Percentiles rank a stretch among this genome's conserved stretches.
phyloP scores from a whole-genome alignment of 768 basidiomycete genomes.

The Favolaschia claudopus region DNA sequence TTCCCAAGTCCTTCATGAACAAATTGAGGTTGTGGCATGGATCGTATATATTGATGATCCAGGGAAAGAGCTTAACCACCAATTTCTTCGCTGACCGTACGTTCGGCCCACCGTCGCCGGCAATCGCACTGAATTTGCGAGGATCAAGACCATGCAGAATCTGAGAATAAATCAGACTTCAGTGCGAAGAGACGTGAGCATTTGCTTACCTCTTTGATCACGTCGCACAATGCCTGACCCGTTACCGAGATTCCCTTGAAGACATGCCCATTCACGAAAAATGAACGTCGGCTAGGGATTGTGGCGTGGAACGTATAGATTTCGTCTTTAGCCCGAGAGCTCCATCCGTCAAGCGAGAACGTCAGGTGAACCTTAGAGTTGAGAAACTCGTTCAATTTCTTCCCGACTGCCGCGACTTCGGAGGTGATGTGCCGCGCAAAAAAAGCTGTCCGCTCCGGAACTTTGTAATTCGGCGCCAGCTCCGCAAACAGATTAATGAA shows the following conservation, averaged over 20 bases:
- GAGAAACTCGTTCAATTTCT: too few relatives aligned
- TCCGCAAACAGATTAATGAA: too few relatives aligned
- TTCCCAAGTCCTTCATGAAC: constrained; percentile 36
- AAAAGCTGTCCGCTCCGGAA: too few relatives aligned
- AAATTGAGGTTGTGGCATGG: constrained; percentile 40
- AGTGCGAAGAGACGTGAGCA: not conserved
- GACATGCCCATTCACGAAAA: constrained; percentile 32
- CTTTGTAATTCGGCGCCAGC: too few relatives aligned
- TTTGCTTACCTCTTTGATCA: constrained; percentile 11
- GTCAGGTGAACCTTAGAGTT: too few relatives aligned
- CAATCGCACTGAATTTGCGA: constrained; percentile 28
- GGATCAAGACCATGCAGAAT: constrained; percentile 18
- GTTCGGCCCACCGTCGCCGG: constrained; percentile 37
- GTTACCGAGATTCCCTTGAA: constrained; percentile 34
- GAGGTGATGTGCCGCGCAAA: too few relatives aligned
- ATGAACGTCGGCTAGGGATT: constrained; percentile 27
- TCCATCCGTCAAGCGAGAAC: too few relatives aligned
- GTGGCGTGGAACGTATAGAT: constrained; percentile 35
- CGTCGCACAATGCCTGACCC: constrained; percentile 19
- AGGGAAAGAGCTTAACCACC: constrained; percentile 20
- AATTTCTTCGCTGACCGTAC: constrained; percentile 28
- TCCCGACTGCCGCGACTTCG: too few relatives aligned
- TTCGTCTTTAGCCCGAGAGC: too few relatives aligned
- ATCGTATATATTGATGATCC: constrained; percentile 40
- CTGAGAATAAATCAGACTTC: constrained; percentile 7